Base-by-base conservation (phyloP, 1,284 basidiomycete species). In the Melampsora occidentalis region DNA sequence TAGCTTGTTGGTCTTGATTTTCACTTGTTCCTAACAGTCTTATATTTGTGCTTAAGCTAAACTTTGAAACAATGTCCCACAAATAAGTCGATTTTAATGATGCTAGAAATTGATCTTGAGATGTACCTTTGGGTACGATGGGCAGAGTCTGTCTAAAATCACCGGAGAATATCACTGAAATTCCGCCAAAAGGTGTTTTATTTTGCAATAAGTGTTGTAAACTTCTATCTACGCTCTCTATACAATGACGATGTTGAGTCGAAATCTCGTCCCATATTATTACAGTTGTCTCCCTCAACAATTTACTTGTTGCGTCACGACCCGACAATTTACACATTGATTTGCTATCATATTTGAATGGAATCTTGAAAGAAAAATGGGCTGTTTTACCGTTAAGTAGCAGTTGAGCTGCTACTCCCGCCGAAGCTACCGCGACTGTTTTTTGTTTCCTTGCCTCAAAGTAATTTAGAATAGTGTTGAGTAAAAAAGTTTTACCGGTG, bases 211-310 rank as follows among this genome's bases (percentile, higher is more conserved):
- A 14, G 5, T 51, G n/a, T 25, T 25, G 16, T 9, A 71, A n/a
- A 2, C 51, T 61, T 39, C 42, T 20, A n/a, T 71, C 61, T 12
- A 71, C 61, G 16, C 39, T 22, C 16, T 71, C 42, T 1, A 64
- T 14, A 1, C 31, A 2, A 28, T 64, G 1, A 39, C n/a, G 1
- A 51, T 71, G 61, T 5, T 18, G 6, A 22, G 51, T 46, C 5
- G 39, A 31, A 10, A 64, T 35, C 28, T 71, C 70, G 31, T 71
- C 70, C 70, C 70, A 71, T 4, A 71, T 64, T 18, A 63, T 7
- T 2, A 63, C 1, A 1, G 25, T 33, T 20, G 33, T 7, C 16
- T 7, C 2, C 6, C 2, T 20, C 25, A 25, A 25, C 25, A 39
- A 68, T 7, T 18, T 14, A 2, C 18, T 35, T 46, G 22, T 16